Conservation (phyloP, 495 filamentous ascomycete species). For the Cercophora newfieldiana region DNA sequence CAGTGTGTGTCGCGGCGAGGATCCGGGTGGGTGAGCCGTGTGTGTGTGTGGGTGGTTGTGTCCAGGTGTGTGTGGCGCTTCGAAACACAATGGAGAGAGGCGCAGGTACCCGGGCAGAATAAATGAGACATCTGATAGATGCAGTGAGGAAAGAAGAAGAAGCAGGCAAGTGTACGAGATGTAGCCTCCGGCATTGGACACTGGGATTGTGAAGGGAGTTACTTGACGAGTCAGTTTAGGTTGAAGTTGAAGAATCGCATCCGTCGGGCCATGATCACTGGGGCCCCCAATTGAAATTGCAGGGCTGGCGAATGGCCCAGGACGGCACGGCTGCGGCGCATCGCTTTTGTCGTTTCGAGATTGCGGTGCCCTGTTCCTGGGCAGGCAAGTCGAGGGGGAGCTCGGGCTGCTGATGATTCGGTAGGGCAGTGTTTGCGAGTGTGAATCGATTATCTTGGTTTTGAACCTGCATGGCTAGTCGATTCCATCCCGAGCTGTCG, state of each 20-base stretch:
- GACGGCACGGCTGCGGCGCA: neutral
- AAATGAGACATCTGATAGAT: constrained; percentile 1
- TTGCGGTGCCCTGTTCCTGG: neutral
- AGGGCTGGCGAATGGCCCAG: neutral
- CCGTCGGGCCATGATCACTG: neutral
- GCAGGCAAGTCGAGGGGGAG: neutral
- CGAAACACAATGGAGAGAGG: neutral
- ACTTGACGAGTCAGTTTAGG: neutral
- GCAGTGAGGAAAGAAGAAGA: neutral
- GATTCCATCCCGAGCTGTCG: neutral
- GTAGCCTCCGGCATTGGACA: neutral
- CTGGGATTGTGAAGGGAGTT: neutral
- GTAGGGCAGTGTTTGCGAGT: too few species aligned
- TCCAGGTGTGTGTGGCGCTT: constrained; percentile 3
- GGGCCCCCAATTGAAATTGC: constrained; percentile 3
- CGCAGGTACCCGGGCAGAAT: constrained; percentile 2
- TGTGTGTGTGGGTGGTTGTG: too few species aligned
- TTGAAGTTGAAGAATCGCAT: neutral
- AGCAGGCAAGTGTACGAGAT: neutral
- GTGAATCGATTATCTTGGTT: neutral
- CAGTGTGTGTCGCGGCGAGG: neutral
- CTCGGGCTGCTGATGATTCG: too few species aligned
- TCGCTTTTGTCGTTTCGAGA: neutral
- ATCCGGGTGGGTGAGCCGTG: neutral
- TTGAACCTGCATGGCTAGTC: neutral